These are phyloP conservation scores for Cercospora zeae-maydis DNA, from an alignment of 2,329 filamentous ascomycete species.

Conservation along the genomic window DNA sequence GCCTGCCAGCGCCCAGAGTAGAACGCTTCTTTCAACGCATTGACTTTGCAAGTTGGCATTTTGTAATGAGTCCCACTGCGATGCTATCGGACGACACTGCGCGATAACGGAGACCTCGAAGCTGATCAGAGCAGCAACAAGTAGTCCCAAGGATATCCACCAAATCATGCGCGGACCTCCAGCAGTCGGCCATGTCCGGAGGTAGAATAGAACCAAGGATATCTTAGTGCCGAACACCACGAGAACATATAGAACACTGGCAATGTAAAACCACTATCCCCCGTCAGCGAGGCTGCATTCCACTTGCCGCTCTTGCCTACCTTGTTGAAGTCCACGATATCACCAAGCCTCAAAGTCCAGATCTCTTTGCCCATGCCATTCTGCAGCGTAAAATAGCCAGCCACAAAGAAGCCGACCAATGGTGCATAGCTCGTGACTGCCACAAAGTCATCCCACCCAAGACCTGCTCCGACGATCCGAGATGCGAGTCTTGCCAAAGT, in stretches of 20 bases:
- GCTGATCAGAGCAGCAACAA: slow-evolving; percentile 9
- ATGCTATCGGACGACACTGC: slow-evolving; percentile 9
- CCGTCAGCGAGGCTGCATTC: neutral
- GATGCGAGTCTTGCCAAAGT: slow-evolving; percentile 5
- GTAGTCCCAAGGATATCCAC: slow-evolving; percentile 4
- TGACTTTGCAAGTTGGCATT: neutral
- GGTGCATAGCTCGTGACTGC: slow-evolving; percentile 5
- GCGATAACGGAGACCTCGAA: slow-evolving; percentile 14
- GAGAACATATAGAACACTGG: slow-evolving; percentile 11
- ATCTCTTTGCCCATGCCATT: slow-evolving; percentile 16
- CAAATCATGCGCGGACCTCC: slow-evolving; percentile 6
- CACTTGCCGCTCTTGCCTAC: neutral
- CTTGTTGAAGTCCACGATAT: slow-evolving; percentile 10
- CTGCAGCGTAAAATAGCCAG: slow-evolving; percentile 11
- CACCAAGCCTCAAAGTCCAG: slow-evolving; percentile 3
- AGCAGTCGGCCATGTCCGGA: slow-evolving; percentile 14
- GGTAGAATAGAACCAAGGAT: slow-evolving; percentile 17
- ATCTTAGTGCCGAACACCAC: slow-evolving; percentile 18
- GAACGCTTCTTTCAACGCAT: slow-evolving; percentile 10
- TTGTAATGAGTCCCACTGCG: slow-evolving; percentile 2
- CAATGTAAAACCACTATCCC: slow-evolving; percentile 20
- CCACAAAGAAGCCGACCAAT: slow-evolving; percentile 11
- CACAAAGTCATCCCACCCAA: slow-evolving; percentile 10
- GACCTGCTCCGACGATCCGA: slow-evolving; percentile 5
- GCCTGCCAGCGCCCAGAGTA: slow-evolving; percentile 7